Evolutionary conservation across 805 yeast species (phyloP).

Genomic region (Suhomyces canberraensis): DNA sequence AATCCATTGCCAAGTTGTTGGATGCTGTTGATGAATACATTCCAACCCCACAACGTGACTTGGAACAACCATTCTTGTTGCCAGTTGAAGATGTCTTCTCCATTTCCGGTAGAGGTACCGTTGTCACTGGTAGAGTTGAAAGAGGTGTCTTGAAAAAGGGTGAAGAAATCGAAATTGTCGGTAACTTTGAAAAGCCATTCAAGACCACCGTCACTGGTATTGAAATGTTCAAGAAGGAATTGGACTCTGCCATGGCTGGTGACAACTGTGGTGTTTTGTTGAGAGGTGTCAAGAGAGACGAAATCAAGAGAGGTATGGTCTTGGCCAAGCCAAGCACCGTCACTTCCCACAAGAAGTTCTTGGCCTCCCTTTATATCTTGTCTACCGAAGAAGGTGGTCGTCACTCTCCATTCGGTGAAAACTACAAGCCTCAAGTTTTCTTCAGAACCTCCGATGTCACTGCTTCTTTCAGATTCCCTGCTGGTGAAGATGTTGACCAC

Average conservation of each 20-base stretch:
- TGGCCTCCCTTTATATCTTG: slow-evolving; percentile 89
- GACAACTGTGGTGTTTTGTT: slow-evolving; percentile 97
- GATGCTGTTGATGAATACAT: slow-evolving; percentile 91
- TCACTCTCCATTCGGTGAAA: slow-evolving; percentile 93
- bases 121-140: slow-evolving; percentile 98
- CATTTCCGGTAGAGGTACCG: slow-evolving; percentile 99
- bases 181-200: slow-evolving; percentile 78
- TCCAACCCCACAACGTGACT: slow-evolving; percentile 95
- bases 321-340: slow-evolving; percentile 89
- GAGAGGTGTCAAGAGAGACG: slow-evolving; percentile 98
- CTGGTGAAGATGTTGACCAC: slow-evolving; percentile 66
- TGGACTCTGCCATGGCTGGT: slow-evolving; percentile 97
- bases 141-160: slow-evolving; percentile 97
- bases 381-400: slow-evolving; percentile 99
- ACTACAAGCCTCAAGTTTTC: slow-evolving; percentile 97
- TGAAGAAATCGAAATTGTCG: slow-evolving; percentile 97
- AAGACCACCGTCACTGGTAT: slow-evolving; percentile 97
- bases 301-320: slow-evolving; percentile 96
- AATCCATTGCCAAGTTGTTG: slow-evolving; percentile 79
- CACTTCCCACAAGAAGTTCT: slow-evolving; percentile 88
- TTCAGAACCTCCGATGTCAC: slow-evolving; percentile 96
- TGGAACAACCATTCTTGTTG: slow-evolving; percentile 94
- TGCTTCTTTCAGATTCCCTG: slow-evolving; percentile 86
- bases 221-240: slow-evolving; percentile 99
- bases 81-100: slow-evolving; percentile 98